Evolutionary conservation across 2,329 filamentous ascomycete genomes (phyloP).

Genomic region (Colletotrichum salicis): DNA sequence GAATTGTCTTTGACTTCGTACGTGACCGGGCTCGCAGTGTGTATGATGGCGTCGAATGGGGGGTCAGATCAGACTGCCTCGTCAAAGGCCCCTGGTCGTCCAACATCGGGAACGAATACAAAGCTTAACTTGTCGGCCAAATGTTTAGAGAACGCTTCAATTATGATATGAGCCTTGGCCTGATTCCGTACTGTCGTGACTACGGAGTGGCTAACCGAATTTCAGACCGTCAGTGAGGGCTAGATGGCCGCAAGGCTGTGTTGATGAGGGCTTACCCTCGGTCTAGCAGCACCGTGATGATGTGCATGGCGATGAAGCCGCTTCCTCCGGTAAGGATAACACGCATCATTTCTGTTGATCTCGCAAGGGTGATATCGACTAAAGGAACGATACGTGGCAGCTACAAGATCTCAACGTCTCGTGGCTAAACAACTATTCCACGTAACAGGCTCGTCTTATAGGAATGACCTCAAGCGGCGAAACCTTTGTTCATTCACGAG

Average conservation of each 20-base stretch:
- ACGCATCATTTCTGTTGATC: no score
- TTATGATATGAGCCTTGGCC: not conserved
- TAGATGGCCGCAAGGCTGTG: not conserved
- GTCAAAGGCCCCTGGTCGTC: slow-evolving; percentile 46
- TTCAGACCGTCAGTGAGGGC: not conserved
- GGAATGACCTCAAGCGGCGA: no score
- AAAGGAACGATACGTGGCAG: no score
- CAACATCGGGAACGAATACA: slow-evolving; percentile 46
- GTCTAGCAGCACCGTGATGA: no score
- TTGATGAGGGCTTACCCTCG: no score
- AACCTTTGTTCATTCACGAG: no score
- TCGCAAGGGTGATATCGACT: no score
- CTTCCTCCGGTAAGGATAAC: no score
- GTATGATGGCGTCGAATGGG: slow-evolving; percentile 78
- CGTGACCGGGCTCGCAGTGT: slow-evolving; percentile 81
- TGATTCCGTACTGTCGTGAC: not conserved
- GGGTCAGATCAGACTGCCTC: slow-evolving; percentile 45
- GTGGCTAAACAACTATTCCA: no score
- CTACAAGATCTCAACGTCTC: no score
- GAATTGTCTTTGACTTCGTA: slow-evolving; percentile 66
- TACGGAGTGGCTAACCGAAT: not conserved
- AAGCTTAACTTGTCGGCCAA: not conserved
- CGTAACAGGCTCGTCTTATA: no score
- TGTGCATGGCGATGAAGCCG: no score
- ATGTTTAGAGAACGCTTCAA: not conserved